Evolutionary conservation across 1,284 basidiomycete species (phyloP), one percentile per base, ranked within the genome.

Genomic region (Ceratobasidium theobromae): DNA sequence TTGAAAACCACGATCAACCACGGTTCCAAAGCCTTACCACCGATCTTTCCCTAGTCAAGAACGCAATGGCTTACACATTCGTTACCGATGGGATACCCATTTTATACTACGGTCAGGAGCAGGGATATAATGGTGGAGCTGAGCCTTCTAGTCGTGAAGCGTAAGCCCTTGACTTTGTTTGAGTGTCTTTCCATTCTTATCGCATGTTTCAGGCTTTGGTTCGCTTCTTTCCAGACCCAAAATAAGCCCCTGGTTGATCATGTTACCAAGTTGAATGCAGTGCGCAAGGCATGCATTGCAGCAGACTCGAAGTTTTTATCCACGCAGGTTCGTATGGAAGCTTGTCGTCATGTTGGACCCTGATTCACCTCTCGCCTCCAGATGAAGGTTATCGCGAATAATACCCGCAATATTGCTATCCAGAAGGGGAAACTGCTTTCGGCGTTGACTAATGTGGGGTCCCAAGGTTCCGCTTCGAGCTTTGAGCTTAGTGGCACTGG

Each of bases 381-480:
- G 79, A 78, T 83, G 64, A 77, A 74, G 5, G 66, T 84, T 53
- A 67, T 75, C 68, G 72, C 78, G 73, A 52, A 76, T 70, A 73
- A 79, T 70, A 66, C 76, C 48, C 77, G 81, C 66, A 79, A 83
- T 0, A 76, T 90, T 45, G 84, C 80, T 0, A 74, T 89, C 28
- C 81, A 79, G 53, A 91, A 91, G 75, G 77, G 81, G 0, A 87
- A 88, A 0, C 75, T 92, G 69, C 79, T 91, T 52, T 77, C 84
- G 5, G 79, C 90, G 16, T 74, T 91, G 57, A 85, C 86, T 18
- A 90, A 90, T 76, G 76, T 78, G 30, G 89, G 89, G 38, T 76
- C 77, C 6, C 74, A 72, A 40, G 71, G 75, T 12, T 68, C 71
- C 3, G 72, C 71, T 4, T 66, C 74, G 16, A 69, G 74, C 58